Conservation (phyloP, 139 green algal genomes). For the Microglena sp. region DNA sequence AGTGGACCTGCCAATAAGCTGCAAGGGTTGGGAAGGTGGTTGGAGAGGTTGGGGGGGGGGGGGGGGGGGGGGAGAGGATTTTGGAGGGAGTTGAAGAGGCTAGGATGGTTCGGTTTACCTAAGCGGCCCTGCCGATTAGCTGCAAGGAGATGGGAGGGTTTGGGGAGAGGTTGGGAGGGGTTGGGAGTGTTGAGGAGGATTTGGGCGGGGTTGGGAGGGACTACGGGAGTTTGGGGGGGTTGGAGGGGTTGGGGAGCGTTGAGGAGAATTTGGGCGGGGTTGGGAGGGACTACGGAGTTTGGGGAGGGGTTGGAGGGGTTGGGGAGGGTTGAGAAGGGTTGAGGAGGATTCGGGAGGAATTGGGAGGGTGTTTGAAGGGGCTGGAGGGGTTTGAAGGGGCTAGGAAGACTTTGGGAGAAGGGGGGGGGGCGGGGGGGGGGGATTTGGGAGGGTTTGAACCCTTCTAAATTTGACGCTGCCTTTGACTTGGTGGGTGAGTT, state of each 20-base stretch:
- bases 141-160: conserved; percentile 3
- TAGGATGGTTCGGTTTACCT: conserved; percentile 56
- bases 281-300: conserved; percentile 79
- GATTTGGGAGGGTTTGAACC: no score
- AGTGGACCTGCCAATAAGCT: conserved; percentile 48
- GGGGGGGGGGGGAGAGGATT: not conserved
- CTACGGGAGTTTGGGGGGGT: conserved; percentile 72
- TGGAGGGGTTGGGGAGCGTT: no score
- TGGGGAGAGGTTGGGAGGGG: not conserved
- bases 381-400: no score
- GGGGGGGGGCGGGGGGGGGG: no score
- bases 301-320: conserved; percentile 39
- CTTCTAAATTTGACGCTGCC: no score
- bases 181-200: not conserved
- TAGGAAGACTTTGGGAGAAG: no score
- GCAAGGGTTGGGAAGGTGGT: no score
- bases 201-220: conserved; percentile 46
- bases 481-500: no score
- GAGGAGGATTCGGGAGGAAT: not conserved
- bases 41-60: not conserved
- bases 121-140: conserved; percentile 46
- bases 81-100: conserved; percentile 16
- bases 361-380: no score
- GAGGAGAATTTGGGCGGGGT: not conserved
- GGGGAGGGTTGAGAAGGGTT: no score